Base-by-base conservation (phyloP, 192 early-diverging fungal genomes). In the Entrophospora sp. region DNA sequence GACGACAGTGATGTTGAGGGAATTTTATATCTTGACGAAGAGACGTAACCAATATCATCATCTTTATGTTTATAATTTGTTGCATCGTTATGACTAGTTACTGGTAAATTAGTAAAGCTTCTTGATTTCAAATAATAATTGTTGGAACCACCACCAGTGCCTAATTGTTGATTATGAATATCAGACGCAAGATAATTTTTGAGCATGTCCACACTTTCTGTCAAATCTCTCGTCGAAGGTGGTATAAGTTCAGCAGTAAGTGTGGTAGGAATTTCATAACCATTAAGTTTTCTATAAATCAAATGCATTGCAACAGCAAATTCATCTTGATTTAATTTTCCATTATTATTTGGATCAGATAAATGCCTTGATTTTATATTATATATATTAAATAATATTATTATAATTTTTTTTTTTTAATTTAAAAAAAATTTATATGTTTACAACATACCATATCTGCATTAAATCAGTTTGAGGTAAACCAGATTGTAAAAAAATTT, bases 271-370 rank as follows among this genome's bases (percentile, higher is more conserved):
- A 98, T 73, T 61, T 88, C 88, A 22, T 82, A 76, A 5, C 92
- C 92, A 51, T 88, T 88, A 16, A 95, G 76, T 62, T 91, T 93
- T 28, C 88, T 75, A 80, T 96, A 91, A 37, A 96, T 89, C 16
- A 98, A 74, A 73, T 96, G 92, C 96, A 98, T 98, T 22, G 94
- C 94, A 9, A 96, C 91, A 36, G 92, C 87, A 70, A 98, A 98
- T 73, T 96, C 96, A 76, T 96, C 91, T 16, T 85, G 68, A 66
- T 96, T 94, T 53, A 98, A 84, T 69, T 94, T 93, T 40, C 94
- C 96, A 60, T 82, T 76, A 55, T 87, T 85, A 68, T 91, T 84
- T 4, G 83, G 85, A 77, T 91, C 91, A 27, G 89, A 80, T 5
- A 93, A 76, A 52, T 66, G 78, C 89, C 89, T 90, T 31, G 28